Evolutionary conservation across 1,139 yeast genomes (phyloP), one percentile per base, ranked within the genome.

Genomic region (Schwanniomyces etchellsii): DNA sequence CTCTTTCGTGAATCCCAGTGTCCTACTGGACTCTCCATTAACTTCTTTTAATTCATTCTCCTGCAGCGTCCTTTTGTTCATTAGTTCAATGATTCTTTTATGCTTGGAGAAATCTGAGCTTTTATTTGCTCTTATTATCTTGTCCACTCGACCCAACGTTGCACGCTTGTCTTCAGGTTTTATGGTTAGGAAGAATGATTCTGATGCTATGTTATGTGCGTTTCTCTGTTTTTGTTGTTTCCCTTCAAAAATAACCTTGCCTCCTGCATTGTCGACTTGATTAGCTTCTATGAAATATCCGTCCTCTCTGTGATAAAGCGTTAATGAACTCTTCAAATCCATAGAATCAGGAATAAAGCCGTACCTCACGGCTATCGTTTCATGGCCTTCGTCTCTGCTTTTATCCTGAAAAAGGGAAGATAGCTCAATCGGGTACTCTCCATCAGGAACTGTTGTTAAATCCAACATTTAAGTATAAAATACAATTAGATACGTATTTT

Each of bases 371-470:
- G 69, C 71, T 23, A 23, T 7, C 14, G 14, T 23, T 23, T 13
- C 25, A 7, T 11, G 9, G 9, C 9, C 11, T 7, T 10, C 9
- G 11, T 23, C 25, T 13, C 9, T 7, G 7, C 7, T 7, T 7
- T 13, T 7, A 9, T 7, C 13, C 9, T 13, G 9, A 7, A 23
- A 23, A 10, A 23, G 44, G n/a, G 45, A 52, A 23, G 57, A 47
- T 23, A 65, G 42, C 36, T 66, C 72, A 28, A 67, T 55, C 25
- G 63, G 70, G 39, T 67, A 67, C 39, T 67, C 74, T 11, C 74
- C 74, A 44, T 67, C 71, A 7, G 64, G 60, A 27, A 62, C 42
- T 10, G 50, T 41, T 63, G 57, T 57, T 11, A n/a, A 9, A 9
- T 9, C 7, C 21, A 18, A 18, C 10, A 9, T 9, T n/a, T 18